Evolutionary conservation across 495 filamentous ascomycete species (phyloP), one percentile per base, ranked within the genome.

Genomic region (Penicilliopsis zonata): DNA sequence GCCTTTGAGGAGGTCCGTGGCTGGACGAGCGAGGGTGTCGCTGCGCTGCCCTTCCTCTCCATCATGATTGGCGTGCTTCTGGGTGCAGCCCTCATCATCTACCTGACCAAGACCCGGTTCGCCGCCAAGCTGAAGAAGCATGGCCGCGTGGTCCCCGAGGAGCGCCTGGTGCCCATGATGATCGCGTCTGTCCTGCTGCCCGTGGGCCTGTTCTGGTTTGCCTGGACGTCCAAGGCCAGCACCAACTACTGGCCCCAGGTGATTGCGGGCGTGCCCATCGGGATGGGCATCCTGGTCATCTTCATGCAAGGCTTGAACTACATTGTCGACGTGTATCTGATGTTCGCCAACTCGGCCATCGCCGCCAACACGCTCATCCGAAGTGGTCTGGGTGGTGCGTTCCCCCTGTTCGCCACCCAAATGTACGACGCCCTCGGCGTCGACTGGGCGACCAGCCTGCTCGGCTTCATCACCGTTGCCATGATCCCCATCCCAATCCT

Each of bases 301-400:
- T 72, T 75, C 53, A 57, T 78, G 48, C 63, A 71, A 37, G 65
- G 67, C 2, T 57, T 78, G 28, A 79, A 71, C 37, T 80, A 79
- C 40, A 64, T 79, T 44, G 66, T 79, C 39, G 75, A 81, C 31
- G 61, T 66, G 25, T 82, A 81, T 36, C 48, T 63, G 40, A 61
- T 70, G 59, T 62, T 69, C 29, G 65, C 69, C 23, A 72, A 72
- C 44, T 70, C 74, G 0, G 78, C 78, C 12, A 72, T 66, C 28
- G 41, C 41, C 24, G 36, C 31, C 5, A 40, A 44, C 15, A 44
- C 36, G 10, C 34, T 44, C 19, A 31, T 44, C 28, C 28, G 41
- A 22, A 44, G 41, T 20, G 39, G 35, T 5, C 34, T 40, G 18
- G 41, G 41, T 25, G 41, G 41, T 14, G 36, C 36, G 20, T 28